Evolutionary conservation across 306 rosid genomes (phyloP).

Genomic region (Gleditsia sinensis): DNA sequence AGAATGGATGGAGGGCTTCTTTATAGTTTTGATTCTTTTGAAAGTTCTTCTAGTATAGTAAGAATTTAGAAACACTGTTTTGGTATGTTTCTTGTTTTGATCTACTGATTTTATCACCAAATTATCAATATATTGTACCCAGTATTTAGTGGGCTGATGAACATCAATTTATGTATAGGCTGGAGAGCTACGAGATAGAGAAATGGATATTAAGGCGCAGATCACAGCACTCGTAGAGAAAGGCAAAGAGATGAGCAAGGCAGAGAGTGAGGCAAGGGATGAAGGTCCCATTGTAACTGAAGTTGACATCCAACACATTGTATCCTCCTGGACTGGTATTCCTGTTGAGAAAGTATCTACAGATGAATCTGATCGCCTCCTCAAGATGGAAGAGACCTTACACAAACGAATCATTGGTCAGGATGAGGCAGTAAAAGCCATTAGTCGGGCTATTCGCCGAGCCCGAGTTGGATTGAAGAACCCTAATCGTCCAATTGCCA

Average conservation of each 20-base stretch:
- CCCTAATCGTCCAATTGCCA: slow-evolving; percentile 94
- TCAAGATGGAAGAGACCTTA: slow-evolving; percentile 96
- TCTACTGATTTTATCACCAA: not conserved
- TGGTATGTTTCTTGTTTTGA: slow-evolving; percentile 22
- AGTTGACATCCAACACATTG: slow-evolving; percentile 89
- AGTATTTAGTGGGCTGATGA: slow-evolving; percentile 8
- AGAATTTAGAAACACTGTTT: not conserved
- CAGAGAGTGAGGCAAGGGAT: slow-evolving; percentile 94
- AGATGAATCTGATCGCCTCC: slow-evolving; percentile 94
- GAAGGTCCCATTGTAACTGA: slow-evolving; percentile 83
- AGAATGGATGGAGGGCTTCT: not conserved
- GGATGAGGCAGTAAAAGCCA: slow-evolving; percentile 94
- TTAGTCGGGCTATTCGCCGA: slow-evolving; percentile 89
- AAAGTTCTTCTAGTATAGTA: slow-evolving; percentile 6
- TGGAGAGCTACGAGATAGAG: slow-evolving; percentile 89
- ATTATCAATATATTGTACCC: slow-evolving; percentile 3
- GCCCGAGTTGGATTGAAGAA: slow-evolving; percentile 96
- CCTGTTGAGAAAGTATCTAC: slow-evolving; percentile 95
- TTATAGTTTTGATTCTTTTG: not conserved
- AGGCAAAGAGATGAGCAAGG: slow-evolving; percentile 96
- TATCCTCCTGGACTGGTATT: slow-evolving; percentile 92
- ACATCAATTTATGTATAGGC: slow-evolving; percentile 57
- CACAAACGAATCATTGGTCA: slow-evolving; percentile 89
- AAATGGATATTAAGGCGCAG: slow-evolving; percentile 93
- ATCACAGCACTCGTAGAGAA: slow-evolving; percentile 78